Evolutionary conservation across 176 grass and related monocot species (phyloP).

Genomic region (Canna indica): DNA sequence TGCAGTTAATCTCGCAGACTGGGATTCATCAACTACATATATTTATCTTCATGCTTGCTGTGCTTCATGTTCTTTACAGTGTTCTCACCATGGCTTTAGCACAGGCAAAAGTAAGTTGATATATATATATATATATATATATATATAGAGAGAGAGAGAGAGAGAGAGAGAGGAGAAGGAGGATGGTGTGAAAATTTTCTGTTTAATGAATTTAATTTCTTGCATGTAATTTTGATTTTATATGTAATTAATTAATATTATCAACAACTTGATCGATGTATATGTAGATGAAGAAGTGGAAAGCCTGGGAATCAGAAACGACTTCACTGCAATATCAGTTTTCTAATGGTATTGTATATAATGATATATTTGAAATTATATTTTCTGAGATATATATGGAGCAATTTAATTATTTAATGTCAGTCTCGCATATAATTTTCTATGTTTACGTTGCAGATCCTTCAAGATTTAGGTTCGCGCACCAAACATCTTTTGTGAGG

Average conservation of each 20-base stretch:
- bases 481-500: constrained; percentile 69
- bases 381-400: too few relatives aligned
- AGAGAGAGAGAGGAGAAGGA: too few relatives aligned
- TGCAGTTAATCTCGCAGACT: constrained; percentile 43
- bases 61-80: constrained; percentile 73
- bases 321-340: constrained; percentile 60
- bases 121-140: too few relatives aligned
- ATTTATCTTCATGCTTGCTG: constrained; percentile 83
- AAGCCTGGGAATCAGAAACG: constrained; percentile 81
- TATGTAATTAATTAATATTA: not conserved
- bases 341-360: constrained; percentile 28
- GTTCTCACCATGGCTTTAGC: constrained; percentile 58
- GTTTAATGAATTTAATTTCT: not conserved
- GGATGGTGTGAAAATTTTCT: too few relatives aligned
- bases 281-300: constrained; percentile 70
- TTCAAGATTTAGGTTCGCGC: constrained; percentile 65
- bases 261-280: not conserved
- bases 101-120: constrained; percentile 66
- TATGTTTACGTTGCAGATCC: too few relatives aligned
- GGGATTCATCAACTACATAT: constrained; percentile 70
- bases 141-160: too few relatives aligned
- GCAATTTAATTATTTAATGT: too few relatives aligned
- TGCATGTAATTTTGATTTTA: not conserved
- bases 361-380: too few relatives aligned
- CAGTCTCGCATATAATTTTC: too few relatives aligned